These are phyloP conservation scores for Reticulascus tulasneorum DNA, from an alignment of 2,329 filamentous ascomycete species.

Conservation along the genomic window DNA sequence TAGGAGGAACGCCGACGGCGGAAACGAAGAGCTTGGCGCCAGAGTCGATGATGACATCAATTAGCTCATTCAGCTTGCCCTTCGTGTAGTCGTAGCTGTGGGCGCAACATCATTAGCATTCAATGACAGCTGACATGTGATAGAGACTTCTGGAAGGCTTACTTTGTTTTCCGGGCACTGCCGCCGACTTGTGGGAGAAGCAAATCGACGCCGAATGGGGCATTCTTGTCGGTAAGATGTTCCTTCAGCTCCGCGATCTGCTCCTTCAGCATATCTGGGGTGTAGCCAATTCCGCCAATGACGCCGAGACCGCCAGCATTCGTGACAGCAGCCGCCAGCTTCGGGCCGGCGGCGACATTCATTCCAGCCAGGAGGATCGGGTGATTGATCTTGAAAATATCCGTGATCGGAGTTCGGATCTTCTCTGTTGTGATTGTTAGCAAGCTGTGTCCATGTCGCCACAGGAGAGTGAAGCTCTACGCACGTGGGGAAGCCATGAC, in stretches of 20 bases:
- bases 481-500: constrained; percentile 78
- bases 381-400: constrained; percentile 97
- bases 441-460: background rate
- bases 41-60: constrained; percentile 89
- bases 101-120: background rate
- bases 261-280: constrained; percentile 92
- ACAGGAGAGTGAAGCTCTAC: constrained; percentile 27
- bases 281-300: constrained; percentile 93
- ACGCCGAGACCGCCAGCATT: constrained; percentile 96
- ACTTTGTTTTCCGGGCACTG: constrained; percentile 90
- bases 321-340: constrained; percentile 92
- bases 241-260: constrained; percentile 94
- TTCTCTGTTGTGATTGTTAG: constrained; percentile 55
- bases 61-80: constrained; percentile 87
- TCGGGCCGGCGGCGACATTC: constrained; percentile 97
- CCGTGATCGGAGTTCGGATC: constrained; percentile 87
- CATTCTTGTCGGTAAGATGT: constrained; percentile 83
- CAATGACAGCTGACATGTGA: background rate
- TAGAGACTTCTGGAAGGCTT: constrained; percentile 19
- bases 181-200: constrained; percentile 93
- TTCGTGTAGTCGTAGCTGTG: constrained; percentile 98
- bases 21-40: constrained; percentile 93
- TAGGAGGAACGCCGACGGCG: constrained; percentile 89
- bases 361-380: constrained; percentile 94
- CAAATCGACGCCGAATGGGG: constrained; percentile 91